phyloP scores from a whole-genome alignment of 306 rosid genomes.

The Glycine tomentella region DNA sequence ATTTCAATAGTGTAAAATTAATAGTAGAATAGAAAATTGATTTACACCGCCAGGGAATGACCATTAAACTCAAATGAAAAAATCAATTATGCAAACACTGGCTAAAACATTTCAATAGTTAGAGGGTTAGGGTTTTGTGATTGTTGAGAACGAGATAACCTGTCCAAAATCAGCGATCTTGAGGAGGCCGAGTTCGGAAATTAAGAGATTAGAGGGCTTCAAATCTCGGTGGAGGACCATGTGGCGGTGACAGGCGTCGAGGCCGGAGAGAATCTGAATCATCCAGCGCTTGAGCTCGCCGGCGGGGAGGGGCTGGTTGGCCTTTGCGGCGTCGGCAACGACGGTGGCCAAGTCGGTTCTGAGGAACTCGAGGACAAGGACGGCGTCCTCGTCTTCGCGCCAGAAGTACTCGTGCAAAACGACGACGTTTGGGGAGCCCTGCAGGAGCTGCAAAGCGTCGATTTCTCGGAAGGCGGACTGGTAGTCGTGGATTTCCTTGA shows the following conservation, averaged over 20 bases:
- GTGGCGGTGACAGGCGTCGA: constrained; percentile 81
- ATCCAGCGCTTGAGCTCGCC: constrained; percentile 90
- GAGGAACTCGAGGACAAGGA: constrained; percentile 78
- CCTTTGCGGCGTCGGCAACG: constrained; percentile 59
- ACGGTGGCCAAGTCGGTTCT: constrained; percentile 73
- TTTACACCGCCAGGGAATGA: no score
- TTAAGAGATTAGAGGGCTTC: constrained; percentile 88
- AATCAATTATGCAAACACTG: background rate
- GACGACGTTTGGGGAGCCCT: constrained; percentile 70
- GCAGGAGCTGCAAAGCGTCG: constrained; percentile 80
- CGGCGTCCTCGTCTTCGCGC: constrained; percentile 94
- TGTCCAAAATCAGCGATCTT: constrained; percentile 96
- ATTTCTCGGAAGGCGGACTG: constrained; percentile 92
- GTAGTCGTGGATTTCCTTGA: constrained; percentile 95
- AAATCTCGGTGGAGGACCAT: constrained; percentile 89
- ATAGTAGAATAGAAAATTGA: no score
- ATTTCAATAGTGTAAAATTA: background rate
- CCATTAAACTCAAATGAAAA: no score
- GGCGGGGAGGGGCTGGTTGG: constrained; percentile 42
- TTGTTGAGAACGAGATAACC: constrained; percentile 34
- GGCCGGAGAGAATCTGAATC: constrained; percentile 83
- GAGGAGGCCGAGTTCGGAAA: constrained; percentile 81
- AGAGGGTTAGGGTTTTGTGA: background rate
- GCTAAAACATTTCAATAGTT: constrained; percentile 7
- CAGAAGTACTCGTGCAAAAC: constrained; percentile 87